phyloP scores from a whole-genome alignment of 257 asterid species.

The Nicotiana noctiflora region DNA sequence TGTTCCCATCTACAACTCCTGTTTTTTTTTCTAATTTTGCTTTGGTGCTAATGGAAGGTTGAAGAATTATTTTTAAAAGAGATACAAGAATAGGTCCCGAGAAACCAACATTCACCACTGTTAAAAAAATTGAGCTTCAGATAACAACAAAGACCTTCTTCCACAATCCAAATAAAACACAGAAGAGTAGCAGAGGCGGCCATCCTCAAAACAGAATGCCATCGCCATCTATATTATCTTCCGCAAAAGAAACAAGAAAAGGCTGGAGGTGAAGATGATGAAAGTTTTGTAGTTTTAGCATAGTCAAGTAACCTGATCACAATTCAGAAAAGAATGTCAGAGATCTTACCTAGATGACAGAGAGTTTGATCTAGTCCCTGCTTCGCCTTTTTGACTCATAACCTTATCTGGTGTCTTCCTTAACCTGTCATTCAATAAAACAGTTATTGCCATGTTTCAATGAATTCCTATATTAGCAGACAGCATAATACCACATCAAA shows the following conservation, averaged over 20 bases:
- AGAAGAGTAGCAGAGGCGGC: background rate
- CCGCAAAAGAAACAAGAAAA: background rate
- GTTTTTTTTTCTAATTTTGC: background rate
- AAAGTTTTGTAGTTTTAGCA: background rate
- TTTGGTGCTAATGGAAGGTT: background rate
- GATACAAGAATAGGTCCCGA: no score
- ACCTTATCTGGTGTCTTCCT: background rate
- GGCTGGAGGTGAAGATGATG: background rate
- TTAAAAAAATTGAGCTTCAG: no score
- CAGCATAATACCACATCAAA: background rate
- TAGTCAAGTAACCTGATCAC: background rate
- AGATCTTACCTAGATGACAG: conserved; percentile 3
- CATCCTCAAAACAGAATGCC: background rate
- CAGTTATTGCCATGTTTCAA: background rate
- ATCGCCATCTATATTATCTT: background rate
- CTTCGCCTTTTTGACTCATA: background rate
- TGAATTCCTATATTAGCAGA: background rate
- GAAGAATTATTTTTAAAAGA: background rate
- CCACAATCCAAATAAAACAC: background rate
- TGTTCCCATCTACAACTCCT: background rate
- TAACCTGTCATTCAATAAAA: background rate
- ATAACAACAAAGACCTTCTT: no score
- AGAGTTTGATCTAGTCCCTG: conserved; percentile 7
- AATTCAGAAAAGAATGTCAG: background rate
- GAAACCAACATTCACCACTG: no score